These are phyloP conservation scores for Tylopilus felleus DNA, from an alignment of 768 basidiomycete species.

Conservation along the genomic window DNA sequence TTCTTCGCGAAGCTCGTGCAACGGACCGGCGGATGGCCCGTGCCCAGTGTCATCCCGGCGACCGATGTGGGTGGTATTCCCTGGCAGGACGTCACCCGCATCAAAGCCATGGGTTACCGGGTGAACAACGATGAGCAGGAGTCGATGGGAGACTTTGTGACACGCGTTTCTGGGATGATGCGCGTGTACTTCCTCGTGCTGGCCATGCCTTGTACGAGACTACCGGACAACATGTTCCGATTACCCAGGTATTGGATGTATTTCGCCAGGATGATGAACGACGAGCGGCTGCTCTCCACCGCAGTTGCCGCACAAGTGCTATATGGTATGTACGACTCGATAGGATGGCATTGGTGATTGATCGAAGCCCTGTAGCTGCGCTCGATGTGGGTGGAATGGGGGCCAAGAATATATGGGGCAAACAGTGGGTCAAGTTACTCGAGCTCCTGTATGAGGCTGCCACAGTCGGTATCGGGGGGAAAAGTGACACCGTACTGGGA, in stretches of 20 bases:
- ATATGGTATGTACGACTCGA: constrained; percentile 43
- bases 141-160: constrained; percentile 54
- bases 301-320: constrained; percentile 63
- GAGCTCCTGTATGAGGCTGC: constrained; percentile 61
- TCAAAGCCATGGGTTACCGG: constrained; percentile 58
- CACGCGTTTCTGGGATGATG: constrained; percentile 73
- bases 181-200: constrained; percentile 84
- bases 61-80: constrained; percentile 47
- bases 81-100: constrained; percentile 41
- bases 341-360: constrained; percentile 1
- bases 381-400: constrained; percentile 67
- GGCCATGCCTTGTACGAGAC: constrained; percentile 40
- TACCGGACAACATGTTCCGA: constrained; percentile 45
- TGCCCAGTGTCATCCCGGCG: constrained; percentile 60
- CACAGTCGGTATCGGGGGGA: constrained; percentile 47
- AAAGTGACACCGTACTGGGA: constrained; percentile 44
- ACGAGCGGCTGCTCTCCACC: constrained; percentile 49
- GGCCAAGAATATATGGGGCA: constrained; percentile 65
- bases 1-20: constrained; percentile 86
- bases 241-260: constrained; percentile 68
- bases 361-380: constrained; percentile 45
- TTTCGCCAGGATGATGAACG: constrained; percentile 59
- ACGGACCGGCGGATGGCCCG: constrained; percentile 83
- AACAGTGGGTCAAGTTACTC: constrained; percentile 75
- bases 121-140: constrained; percentile 48